Conservation (phyloP, 768 basidiomycete genomes). For the Boletus pseudopeckii region DNA sequence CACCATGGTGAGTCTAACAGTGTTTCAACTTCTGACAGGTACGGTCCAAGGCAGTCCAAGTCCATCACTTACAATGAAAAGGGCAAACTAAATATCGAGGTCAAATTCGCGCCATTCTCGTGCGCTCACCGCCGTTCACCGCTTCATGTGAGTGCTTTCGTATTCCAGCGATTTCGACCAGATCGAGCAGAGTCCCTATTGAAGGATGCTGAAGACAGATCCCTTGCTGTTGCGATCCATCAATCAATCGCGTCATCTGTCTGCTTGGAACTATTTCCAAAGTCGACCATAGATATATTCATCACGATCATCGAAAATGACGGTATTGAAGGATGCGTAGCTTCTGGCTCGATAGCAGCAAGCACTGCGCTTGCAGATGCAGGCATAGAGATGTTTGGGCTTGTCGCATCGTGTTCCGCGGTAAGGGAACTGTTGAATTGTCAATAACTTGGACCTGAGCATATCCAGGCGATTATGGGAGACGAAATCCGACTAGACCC, state of each 20-base stretch:
- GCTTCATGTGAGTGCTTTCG: constrained; percentile 61
- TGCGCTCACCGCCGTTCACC: constrained; percentile 75
- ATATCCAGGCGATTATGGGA: constrained; percentile 50
- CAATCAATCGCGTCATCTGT: constrained; percentile 84
- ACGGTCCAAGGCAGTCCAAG: constrained; percentile 84
- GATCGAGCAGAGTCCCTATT: constrained; percentile 5
- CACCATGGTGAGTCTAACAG: neutral
- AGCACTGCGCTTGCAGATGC: constrained; percentile 91
- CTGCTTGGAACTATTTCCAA: constrained; percentile 87
- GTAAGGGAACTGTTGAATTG: constrained; percentile 39
- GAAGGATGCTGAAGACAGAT: constrained; percentile 93
- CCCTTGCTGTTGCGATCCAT: constrained; percentile 77
- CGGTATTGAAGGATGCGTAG: constrained; percentile 84
- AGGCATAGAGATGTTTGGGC: constrained; percentile 85
- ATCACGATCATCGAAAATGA: constrained; percentile 90
- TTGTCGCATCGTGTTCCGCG: constrained; percentile 81
- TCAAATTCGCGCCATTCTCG: constrained; percentile 96
- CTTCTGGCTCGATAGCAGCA: constrained; percentile 82
- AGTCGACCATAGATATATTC: constrained; percentile 90
- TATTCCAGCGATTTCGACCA: neutral
- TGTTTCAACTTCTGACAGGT: constrained; percentile 41
- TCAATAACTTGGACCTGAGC: constrained; percentile 2
- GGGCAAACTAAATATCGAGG: constrained; percentile 89
- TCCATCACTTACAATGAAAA: constrained; percentile 78
- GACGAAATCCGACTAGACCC: constrained; percentile 78